Evolutionary conservation across 1,139 yeast genomes (phyloP).

Genomic region (Yamadazyma dendronema): DNA sequence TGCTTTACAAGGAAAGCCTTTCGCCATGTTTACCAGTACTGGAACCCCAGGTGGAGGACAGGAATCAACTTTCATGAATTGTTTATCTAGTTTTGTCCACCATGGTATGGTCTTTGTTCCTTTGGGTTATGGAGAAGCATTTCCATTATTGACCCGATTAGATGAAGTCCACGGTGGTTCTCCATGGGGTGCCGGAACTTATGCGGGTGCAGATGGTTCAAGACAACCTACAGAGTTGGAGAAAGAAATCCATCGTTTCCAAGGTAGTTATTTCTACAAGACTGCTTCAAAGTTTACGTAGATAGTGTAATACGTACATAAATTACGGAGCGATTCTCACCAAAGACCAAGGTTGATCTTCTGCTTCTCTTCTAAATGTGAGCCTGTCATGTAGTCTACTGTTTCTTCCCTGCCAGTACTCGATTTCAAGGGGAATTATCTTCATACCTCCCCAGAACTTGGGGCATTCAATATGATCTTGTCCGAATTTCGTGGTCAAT

Average conservation of each 20-base stretch:
- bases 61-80: conserved; percentile 65
- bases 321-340: conserved; percentile 66
- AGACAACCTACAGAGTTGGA: conserved; percentile 70
- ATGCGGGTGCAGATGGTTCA: conserved; percentile 78
- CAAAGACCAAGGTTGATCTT: conserved; percentile 56
- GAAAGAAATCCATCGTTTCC: conserved; percentile 57
- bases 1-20: conserved; percentile 70
- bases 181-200: conserved; percentile 87
- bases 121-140: conserved; percentile 68
- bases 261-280: conserved; percentile 64
- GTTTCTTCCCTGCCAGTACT: conserved; percentile 96
- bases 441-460: conserved; percentile 95
- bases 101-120: conserved; percentile 82
- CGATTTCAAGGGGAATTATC: conserved; percentile 83
- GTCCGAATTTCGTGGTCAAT: conserved; percentile 58
- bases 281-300: conserved; percentile 23
- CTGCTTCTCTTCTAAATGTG: conserved; percentile 58
- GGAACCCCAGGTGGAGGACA: conserved; percentile 87
- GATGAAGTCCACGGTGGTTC: conserved; percentile 80
- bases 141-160: conserved; percentile 56
- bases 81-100: conserved; percentile 68
- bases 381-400: conserved; percentile 90
- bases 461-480: conserved; percentile 73
- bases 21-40: conserved; percentile 74
- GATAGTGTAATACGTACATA: background rate